Conservation (phyloP, 176 grass and related monocot genomes). For the Rhynchospora pubera region DNA sequence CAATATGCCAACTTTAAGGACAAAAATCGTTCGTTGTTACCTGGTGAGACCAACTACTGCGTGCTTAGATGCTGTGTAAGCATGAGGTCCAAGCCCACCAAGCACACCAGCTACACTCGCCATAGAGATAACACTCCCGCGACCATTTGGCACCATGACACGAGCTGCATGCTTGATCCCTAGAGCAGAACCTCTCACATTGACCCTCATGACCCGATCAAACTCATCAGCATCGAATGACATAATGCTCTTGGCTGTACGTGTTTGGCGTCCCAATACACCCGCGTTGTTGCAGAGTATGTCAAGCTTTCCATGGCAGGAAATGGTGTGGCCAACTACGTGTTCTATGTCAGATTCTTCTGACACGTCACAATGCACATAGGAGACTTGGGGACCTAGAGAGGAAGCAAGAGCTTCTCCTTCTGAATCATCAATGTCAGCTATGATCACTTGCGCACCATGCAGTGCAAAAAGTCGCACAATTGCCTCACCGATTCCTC, state of each 20-base stretch:
- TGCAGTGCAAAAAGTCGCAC: slow-evolving; percentile 55
- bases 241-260: slow-evolving; percentile 66
- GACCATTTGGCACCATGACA: slow-evolving; percentile 48
- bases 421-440: slow-evolving; percentile 45
- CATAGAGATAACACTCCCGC: slow-evolving; percentile 76
- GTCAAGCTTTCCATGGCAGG: slow-evolving; percentile 56
- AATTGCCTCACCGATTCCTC: slow-evolving; percentile 83
- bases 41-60: slow-evolving; percentile 88
- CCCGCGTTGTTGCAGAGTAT: slow-evolving; percentile 79
- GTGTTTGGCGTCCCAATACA: slow-evolving; percentile 79
- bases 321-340: slow-evolving; percentile 35
- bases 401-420: slow-evolving; percentile 48
- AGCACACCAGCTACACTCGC: slow-evolving; percentile 86
- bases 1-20: not conserved
- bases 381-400: slow-evolving; percentile 40
- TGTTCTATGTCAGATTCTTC: slow-evolving; percentile 58
- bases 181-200: slow-evolving; percentile 79
- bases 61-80: slow-evolving; percentile 95
- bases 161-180: slow-evolving; percentile 95
- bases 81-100: slow-evolving; percentile 89
- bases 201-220: slow-evolving; percentile 89
- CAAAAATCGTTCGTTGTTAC: not conserved
- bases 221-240: slow-evolving; percentile 76
- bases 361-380: slow-evolving; percentile 59
- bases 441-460: slow-evolving; percentile 71